Evolutionary conservation across 2,329 filamentous ascomycete genomes (phyloP), one percentile per base, ranked within the genome.

Genomic region (Bipolaris oryzae): DNA sequence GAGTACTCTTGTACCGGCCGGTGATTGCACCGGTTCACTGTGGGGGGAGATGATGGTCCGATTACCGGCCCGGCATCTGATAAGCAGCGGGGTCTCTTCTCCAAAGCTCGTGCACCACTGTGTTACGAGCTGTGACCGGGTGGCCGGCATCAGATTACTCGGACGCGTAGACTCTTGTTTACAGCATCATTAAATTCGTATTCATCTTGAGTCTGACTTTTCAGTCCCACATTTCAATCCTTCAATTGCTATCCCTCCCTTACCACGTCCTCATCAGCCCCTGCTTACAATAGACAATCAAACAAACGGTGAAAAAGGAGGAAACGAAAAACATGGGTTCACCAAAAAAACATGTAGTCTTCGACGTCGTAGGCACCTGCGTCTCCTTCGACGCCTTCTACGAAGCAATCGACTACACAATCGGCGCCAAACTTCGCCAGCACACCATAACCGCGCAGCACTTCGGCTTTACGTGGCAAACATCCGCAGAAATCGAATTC

Each of bases 391-490:
- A 57, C 38, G 57, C 57, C 33, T 60, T 57, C 50, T 60, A 60
- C 38, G 46, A 57, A 39, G 33, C 46, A 16, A 60, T 60, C 47
- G 54, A 57, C 7, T 46, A 46, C 31, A 47, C 50, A 23, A 23
- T 60, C 16, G 57, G 57, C 38, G 25, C 35, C 28, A 57, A 57
- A 31, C 57, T 60, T 31, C 50, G 54, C 50, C 7, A 55, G 2
- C 42, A 54, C 31, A 43, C 43, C 20, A 44, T 57, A 3, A 56
- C 55, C 21, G 10, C 59, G 5, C 53, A 59, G 37, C 52, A 58
- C 46, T 61, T 61, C 37, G 59, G 56, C 9, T 61, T 48, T 37
- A 61, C 53, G 9, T 61, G 59, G 59, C 59, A 61, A 35, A 58
- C 59, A 10, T 37, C 56, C 10, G 59, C 59, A 38, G 59, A 61